These are phyloP conservation scores for Talaromyces amestolkiae DNA, from an alignment of 2,329 filamentous ascomycete species.

Conservation along the genomic window DNA sequence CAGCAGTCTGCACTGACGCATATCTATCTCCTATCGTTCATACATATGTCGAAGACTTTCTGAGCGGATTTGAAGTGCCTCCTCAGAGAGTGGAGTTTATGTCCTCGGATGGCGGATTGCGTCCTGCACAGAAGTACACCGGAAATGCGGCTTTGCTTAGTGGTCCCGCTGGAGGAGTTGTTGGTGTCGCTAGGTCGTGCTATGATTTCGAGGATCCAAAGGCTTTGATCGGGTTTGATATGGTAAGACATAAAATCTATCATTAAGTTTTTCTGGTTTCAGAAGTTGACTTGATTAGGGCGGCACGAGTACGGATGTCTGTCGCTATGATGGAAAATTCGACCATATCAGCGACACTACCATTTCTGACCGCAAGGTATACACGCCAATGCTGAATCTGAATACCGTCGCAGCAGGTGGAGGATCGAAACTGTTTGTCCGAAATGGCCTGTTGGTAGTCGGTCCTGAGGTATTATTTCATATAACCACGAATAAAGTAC, in stretches of 20 bases:
- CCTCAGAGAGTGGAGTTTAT: slow-evolving; percentile 56
- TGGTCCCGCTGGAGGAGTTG: slow-evolving; percentile 83
- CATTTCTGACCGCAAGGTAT: slow-evolving; percentile 86
- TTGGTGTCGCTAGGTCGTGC: slow-evolving; percentile 70
- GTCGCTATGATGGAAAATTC: slow-evolving; percentile 78
- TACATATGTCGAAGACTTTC: slow-evolving; percentile 17
- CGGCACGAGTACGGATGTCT: slow-evolving; percentile 84
- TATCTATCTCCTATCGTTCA: slow-evolving; percentile 73
- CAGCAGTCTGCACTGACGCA: slow-evolving; percentile 71
- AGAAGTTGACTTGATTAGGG: slow-evolving; percentile 31
- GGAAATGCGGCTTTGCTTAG: slow-evolving; percentile 80
- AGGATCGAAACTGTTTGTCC: slow-evolving; percentile 68
- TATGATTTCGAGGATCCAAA: slow-evolving; percentile 76
- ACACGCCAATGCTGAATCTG: slow-evolving; percentile 85
- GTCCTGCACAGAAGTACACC: slow-evolving; percentile 60
- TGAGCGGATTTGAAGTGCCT: slow-evolving; percentile 10
- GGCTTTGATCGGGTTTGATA: slow-evolving; percentile 81
- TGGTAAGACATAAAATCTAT: slow-evolving; percentile 47
- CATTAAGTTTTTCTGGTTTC: too few relatives aligned
- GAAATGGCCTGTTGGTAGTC: slow-evolving; percentile 82
- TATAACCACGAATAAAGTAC: neutral
- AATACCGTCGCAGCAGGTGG: slow-evolving; percentile 91
- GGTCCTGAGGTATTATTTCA: slow-evolving; percentile 61
- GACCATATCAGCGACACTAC: slow-evolving; percentile 93
- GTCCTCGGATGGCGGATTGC: slow-evolving; percentile 65